Evolutionary conservation across 768 basidiomycete genomes (phyloP).

Genomic region (Inosperma sp.): DNA sequence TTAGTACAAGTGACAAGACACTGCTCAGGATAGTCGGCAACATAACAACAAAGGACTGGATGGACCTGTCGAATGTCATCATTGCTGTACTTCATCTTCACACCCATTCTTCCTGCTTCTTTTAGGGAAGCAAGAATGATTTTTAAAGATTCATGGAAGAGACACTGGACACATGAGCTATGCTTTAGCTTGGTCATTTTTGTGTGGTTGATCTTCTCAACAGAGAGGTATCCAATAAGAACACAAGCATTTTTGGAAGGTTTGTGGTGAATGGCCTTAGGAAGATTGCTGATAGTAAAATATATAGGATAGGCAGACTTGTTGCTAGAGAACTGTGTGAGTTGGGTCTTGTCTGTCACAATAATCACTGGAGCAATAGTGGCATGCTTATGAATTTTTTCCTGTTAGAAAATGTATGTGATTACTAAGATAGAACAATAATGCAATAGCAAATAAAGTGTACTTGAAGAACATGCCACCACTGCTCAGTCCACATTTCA

Average conservation of each 20-base stretch:
- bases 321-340: too few relatives aligned
- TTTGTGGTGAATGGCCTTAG: conserved; percentile 28
- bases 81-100: conserved; percentile 30
- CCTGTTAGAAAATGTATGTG: conserved; percentile 11
- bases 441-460: not conserved
- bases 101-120: conserved; percentile 24
- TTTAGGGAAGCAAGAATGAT: conserved; percentile 26
- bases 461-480: conserved; percentile 1
- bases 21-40: conserved; percentile 41
- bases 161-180: conserved; percentile 14
- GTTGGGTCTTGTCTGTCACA: too few relatives aligned
- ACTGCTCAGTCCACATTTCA: conserved; percentile 5
- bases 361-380: conserved; percentile 35
- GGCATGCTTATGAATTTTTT: conserved; percentile 20
- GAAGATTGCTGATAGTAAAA: conserved; percentile 38
- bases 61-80: conserved; percentile 19
- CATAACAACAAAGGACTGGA: conserved; percentile 18
- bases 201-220: conserved; percentile 23
- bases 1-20: conserved; percentile 30
- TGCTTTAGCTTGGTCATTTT: not conserved
- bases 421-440: conserved; percentile 10
- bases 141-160: conserved; percentile 36
- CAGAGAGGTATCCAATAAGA: conserved; percentile 32
- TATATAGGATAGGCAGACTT: too few relatives aligned
- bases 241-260: too few relatives aligned